Evolutionary conservation across 78 protist genomes (phyloP), one percentile per base, ranked within the genome.

Genomic region (Planoprotostelium fungivorum): DNA sequence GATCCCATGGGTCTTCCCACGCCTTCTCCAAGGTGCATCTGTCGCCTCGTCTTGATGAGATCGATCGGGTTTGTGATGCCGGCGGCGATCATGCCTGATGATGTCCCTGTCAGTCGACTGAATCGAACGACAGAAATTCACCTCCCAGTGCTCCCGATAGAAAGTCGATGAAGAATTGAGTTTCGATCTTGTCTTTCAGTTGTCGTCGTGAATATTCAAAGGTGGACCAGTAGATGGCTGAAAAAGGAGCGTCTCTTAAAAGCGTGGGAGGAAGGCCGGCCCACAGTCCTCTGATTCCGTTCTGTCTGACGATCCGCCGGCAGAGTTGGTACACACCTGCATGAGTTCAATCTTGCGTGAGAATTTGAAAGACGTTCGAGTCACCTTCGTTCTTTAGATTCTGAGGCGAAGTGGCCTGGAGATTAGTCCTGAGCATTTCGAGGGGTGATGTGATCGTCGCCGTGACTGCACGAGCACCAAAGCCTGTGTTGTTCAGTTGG

Each of bases 181-280:
- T 85, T 28, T 0, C 34, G 73, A 28, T n/a, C n/a, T 35, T 38
- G 37, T 85, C 89, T 34, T 90, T n/a, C 84, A 29, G 34, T 87
- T 51, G 5, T 91, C 25, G 25, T 36, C 86, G 84, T 89, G 35
- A 35, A 0, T 16, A 84, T 29, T 96, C 97, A 28, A 88, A 95
- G 29, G 88, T 73, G 34, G 91, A 36, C 97, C 97, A 96, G 87
- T 96, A 96, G n/a, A 94, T 36, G 0, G 96, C 96, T 28, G 97
- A 96, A 63, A 96, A 96, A 23, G 97, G 97, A 16, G 90, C 95
- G 63, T 96, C 97, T 0, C 97, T 35, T 1, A 91, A 38, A 0
- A 96, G 85, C 0, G 97, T 94, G 1, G 97, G 97, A 35, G 29
- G 36, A 0, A 93, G 37, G 16, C 97, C 97, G n/a, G 93, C 37